These are phyloP conservation scores for Sugiyamaella chiloensis DNA, from an alignment of 805 yeast genomes.

Conservation along the genomic window DNA sequence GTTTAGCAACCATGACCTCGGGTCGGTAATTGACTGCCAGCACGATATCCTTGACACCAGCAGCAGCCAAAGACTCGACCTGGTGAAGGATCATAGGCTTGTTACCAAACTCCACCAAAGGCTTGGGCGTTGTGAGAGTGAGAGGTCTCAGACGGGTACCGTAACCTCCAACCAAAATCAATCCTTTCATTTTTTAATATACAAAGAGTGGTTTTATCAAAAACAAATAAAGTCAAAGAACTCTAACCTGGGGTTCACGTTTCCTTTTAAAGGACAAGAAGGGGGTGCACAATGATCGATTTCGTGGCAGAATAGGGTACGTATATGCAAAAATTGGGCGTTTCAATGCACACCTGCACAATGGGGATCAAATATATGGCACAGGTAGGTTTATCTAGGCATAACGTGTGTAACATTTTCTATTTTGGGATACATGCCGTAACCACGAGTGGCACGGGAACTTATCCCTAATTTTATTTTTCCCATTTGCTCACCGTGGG, in stretches of 20 bases:
- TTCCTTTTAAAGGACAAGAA: too few relatives aligned
- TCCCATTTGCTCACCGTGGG: too few relatives aligned
- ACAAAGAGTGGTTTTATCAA: too few relatives aligned
- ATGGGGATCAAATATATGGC: too few relatives aligned
- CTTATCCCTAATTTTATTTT: too few relatives aligned
- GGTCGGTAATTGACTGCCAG: constrained; percentile 99
- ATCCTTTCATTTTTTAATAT: constrained; percentile 93
- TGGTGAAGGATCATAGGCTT: constrained; percentile 99
- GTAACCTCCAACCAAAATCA: constrained; percentile 98
- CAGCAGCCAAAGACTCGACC: constrained; percentile 94
- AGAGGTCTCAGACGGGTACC: constrained; percentile 99
- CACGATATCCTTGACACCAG: constrained; percentile 98
- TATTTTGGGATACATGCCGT: too few relatives aligned
- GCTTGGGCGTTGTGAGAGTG: constrained; percentile 92
- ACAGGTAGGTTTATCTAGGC: too few relatives aligned
- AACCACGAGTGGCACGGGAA: too few relatives aligned
- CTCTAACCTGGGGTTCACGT: too few relatives aligned
- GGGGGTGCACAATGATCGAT: too few relatives aligned
- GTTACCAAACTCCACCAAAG: constrained; percentile 96
- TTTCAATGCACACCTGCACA: too few relatives aligned
- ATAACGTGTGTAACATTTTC: too few relatives aligned
- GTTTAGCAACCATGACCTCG: constrained; percentile 95
- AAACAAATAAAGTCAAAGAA: constrained; percentile 6
- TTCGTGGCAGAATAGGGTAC: constrained; percentile 6
- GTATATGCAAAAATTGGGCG: constrained; percentile 1